Evolutionary conservation across 179 eudicot species (phyloP), one percentile per base, ranked within the genome.

Genomic region (Spinacia oleracea): DNA sequence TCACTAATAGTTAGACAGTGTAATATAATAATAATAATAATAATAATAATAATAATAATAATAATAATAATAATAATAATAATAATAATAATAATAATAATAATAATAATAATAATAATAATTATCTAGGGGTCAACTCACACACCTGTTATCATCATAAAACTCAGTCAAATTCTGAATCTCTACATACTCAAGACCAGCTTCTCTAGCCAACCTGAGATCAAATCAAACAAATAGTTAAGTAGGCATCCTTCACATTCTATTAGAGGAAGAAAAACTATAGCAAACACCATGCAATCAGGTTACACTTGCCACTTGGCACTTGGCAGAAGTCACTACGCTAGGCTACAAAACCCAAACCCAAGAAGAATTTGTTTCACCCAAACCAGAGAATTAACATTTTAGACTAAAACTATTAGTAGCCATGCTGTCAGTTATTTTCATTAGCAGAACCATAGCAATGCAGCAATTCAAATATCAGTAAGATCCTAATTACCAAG

Each of bases 121-220:
- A n/a, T n/a, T n/a, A n/a, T n/a, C n/a, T n/a, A n/a, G n/a, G n/a
- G n/a, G n/a, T n/a, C n/a, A 64, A 79, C 15, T 9, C 75, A 38
- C 72, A 1, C 56, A 92, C 99, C 96, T 90, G 86, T 96, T 91
- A 82, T 96, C 99, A 65, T 96, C 99, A 82, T 96, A 93, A 79
- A 96, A 96, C 58, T 96, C 99, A 6, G 94, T 93, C 80, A 93
- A 75, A 82, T 91, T 96, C 79, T 93, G 98, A 62, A 96, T 93
- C 87, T 96, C 99, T 79, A 93, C 85, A 56, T 89, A 93, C 82
- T 96, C 99, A 63, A 96, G 96, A 80, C 99, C 99, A 81, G 96
- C 97, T 73, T 93, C 98, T 79, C 99, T 89, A 66, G 98, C 99
- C 89, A 96, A 91, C 85, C 99, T 96, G 89, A 32, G 35, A 53